Evolutionary conservation across 78 protist genomes (phyloP), one percentile per base, ranked within the genome.

Genomic region (Isochrysis galbana): DNA sequence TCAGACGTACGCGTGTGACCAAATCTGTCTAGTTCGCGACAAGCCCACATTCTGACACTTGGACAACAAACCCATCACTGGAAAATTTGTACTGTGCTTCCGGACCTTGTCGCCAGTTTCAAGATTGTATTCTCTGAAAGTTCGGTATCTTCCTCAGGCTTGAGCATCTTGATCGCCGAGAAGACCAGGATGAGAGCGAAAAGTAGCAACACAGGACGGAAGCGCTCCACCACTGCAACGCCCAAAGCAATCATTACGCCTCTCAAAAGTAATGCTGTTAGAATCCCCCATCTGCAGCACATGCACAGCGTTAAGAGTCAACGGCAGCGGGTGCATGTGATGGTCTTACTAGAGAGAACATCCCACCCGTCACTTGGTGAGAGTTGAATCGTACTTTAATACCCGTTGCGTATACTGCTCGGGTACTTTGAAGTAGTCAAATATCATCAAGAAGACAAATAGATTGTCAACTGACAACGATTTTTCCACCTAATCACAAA

Each of bases 381-480:
- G n/a, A 54, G n/a, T n/a, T n/a, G n/a, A n/a, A n/a, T n/a, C n/a
- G n/a, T n/a, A n/a, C 82, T 72, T 72, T 19, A 72, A 42, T 17
- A 72, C 82, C 67, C 67, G 61, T 69, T 84, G 32, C 4, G 34
- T 41, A 42, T 44, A 47, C 45, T 34, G 26, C 41, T 84, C 70
- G 69, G 89, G 89, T 11, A 47, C 67, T 19, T 47, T 41, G 89
- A 84, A 84, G 44, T 46, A 46, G 25, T 84, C 44, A 29, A 84
- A 84, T 39, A 84, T 0, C 70, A 84, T 44, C 21, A 84, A 39
- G 70, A 84, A 84, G 45, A 84, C 89, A 69, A 84, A 84, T 25
- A 84, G 89, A 42, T 84, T 84, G 89, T 84, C 89, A 14, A 84
- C 89, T 7, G 89, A 84, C 19, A 84, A 69, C 36, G 17, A 21